These are phyloP conservation scores for Fragaria iinumae DNA, from an alignment of 306 rosid genomes.

Conservation along the genomic window DNA sequence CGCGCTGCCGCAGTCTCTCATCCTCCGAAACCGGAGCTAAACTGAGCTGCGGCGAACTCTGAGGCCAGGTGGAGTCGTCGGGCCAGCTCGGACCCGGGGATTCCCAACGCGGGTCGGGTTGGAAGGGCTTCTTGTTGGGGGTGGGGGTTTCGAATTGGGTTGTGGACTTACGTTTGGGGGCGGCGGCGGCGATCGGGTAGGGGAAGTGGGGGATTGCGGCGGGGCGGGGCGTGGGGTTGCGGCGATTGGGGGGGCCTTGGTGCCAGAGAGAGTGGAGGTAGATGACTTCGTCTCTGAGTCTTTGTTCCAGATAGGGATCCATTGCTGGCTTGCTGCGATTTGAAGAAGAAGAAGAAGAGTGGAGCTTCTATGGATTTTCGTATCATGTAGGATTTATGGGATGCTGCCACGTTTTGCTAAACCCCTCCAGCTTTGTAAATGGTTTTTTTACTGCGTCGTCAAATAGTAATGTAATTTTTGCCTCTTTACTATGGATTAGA, in stretches of 20 bases:
- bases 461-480: too few species aligned
- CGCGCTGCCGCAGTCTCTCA: constrained; percentile 28
- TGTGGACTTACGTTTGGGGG: constrained; percentile 9
- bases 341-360: background rate
- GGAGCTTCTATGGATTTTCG: background rate
- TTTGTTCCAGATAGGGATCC: constrained; percentile 42
- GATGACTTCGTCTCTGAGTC: constrained; percentile 48
- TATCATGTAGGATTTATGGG: background rate
- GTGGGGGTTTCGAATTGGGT: background rate
- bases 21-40: constrained; percentile 26
- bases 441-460: too few species aligned
- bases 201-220: background rate
- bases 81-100: background rate
- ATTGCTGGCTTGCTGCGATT: constrained; percentile 2
- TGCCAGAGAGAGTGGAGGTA: constrained; percentile 70
- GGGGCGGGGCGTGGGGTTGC: background rate
- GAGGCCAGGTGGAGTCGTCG: constrained; percentile 11
- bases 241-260: constrained; percentile 48
- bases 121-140: constrained; percentile 11
- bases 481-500: too few species aligned
- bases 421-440: background rate
- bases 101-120: constrained; percentile 38
- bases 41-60: constrained; percentile 25
- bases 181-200: background rate
- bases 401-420: background rate